Base-by-base conservation (phyloP, 352 stramenopile species). In the Phytophthora pini region DNA sequence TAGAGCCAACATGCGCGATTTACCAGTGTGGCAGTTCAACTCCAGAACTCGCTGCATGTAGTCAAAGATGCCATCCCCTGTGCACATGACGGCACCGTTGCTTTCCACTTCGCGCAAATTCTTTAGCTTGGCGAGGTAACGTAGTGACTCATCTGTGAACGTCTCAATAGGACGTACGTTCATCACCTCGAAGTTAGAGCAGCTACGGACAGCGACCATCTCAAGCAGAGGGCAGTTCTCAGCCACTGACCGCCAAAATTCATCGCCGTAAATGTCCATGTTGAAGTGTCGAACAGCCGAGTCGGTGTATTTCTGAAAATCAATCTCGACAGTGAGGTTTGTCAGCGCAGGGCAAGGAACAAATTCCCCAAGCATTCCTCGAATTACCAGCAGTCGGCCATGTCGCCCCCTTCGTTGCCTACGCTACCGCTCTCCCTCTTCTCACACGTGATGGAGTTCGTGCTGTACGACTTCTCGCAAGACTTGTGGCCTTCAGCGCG, bases 1-100 rank as follows among this genome's bases (percentile, higher is more conserved):
- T 15, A 81, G 63, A 8, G 59, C 38, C 4, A 81, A 39, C 40
- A 52, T 45, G 11, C 53, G 72, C 38, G 62, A 65, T 4, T 60
- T 53, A 3, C 13, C 15, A 40, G 40, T 64, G 38, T 45, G 48
- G 20, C 13, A 7, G 8, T 51, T 50, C 8, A 24, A 26, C 15
- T 20, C 26, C 3, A 76, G 49, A 12, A 70, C 53, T 2, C 52
- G 60, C 4, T 45, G 4, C 5, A 62, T 12, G 22, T 55, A 62
- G 0, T 47, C 17, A 11, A 62, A 62, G 9, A 62, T 53, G 9
- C 55, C 55, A 24, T 55, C 13, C 2, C 32, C 43, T 22, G 44
- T 47, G 15, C 56, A 15, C 38, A 43, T 43, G 15, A 22, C 13
- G 8, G 38, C 13, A n/a, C 4, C 38, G 13, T 22, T 43, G 8